Evolutionary conservation across 768 basidiomycete species (phyloP), one percentile per base, ranked within the genome.

Genomic region (Pisolithus microcarpus): DNA sequence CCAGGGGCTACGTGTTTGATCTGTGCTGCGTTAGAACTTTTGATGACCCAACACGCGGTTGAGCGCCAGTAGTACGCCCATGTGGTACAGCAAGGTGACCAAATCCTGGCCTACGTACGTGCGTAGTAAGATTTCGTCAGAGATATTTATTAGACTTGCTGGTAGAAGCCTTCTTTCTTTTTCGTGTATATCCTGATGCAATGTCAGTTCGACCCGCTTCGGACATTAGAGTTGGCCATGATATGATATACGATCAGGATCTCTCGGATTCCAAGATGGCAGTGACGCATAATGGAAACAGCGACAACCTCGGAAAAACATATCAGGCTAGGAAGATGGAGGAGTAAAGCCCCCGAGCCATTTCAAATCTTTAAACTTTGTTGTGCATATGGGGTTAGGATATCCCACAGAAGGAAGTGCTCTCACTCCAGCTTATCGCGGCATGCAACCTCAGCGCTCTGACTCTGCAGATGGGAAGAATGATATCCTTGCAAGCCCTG

Each of bases 151-250:
- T 15, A 11, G 10, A 4, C 34, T 11, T 9, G 30, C 30, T 9
- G 28, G 28, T 9, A 34, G 31, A n/a, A 34, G 34, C 5, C 34
- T 34, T 34, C 34, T 34, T 15, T 34, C 34, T 10, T 34, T 26
- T 34, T 34, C 34, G 4, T 34, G 34, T 1, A 13, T 10, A 34
- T 34, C 5, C 34, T 11, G 5, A 13, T 34, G 34, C 11, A 34
- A 34, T 15, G 34, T 15, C 34, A 34, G 31, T 34, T 34, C 31
- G 10, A 34, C 38, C n/a, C 30, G 26, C 39, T 51, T 48, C 49
- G 58, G 56, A 57, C 59, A 46, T 59, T 57, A 52, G 54, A 57
- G 58, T 57, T 54, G 28, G 4, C 28, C 40, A n/a, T 40, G 38
- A 37, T 53, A 54, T 47, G 51, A 51, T 49, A 52, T 53, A 43